Base-by-base conservation (phyloP, 2,329 filamentous ascomycete species). In the Aureobasidium sp. region DNA sequence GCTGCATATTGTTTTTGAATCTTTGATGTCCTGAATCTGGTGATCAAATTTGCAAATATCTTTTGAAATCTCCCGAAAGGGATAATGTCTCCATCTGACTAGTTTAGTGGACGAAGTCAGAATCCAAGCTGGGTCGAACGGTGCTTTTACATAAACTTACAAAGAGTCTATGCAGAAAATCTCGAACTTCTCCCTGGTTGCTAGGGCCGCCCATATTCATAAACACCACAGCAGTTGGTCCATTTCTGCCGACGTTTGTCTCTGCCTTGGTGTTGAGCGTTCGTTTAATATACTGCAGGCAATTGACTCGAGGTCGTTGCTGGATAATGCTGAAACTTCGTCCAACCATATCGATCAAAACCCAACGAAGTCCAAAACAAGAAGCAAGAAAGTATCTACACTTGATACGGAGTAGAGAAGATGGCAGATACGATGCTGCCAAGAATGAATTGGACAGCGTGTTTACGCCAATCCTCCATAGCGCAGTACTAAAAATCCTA, bases 191-290 rank as follows among this genome's bases (percentile, higher is more conserved):
- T 67, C 87, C 84, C 3, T 87, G 89, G 4, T 89, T 96, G 1
- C 90, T 89, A 2, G 94, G 94, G 0, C 94, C 94, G 64, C 94
- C 94, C 94, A 99, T 99, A 77, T 99, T 99, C 78, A 99, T 85
- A 72, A 99, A 97, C 13, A 99, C 94, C 86, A 99, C 97, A 44
- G 94, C 94, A 5, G 94, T 99, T 6, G 92, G 91, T 0, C 93
- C 93, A 71, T 90, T 83, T 51, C 51, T 53, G 9, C 32, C 51
- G 27, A 13, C n/a, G 23, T 53, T 17, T 2, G 36, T 39, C 3
- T 53, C 32, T 27, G 32, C 0, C 20, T 53, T 53, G 39, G 47
- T 50, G 13, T 13, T 44, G 42, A 20, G 10, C 10, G n/a, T 9
- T 13, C 42, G 42, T 10, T 26, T n/a, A 2, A 44, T 13, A 0